Evolutionary conservation across 2,329 filamentous ascomycete genomes (phyloP).

Genomic region (Pseudopyricularia javanii): DNA sequence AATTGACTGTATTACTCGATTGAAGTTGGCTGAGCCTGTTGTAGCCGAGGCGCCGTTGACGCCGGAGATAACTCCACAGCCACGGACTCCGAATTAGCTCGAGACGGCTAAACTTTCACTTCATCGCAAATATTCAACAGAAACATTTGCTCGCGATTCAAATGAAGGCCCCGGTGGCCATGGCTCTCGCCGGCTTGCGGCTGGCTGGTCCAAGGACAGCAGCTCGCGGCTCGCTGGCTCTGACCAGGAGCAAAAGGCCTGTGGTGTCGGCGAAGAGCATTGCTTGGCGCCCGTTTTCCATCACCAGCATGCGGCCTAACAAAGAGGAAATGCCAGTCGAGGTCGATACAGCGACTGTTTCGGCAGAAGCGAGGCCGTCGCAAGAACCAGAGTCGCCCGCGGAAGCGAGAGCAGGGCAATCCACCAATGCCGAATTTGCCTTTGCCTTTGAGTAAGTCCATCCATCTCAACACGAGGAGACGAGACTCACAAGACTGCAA

Average conservation of each 20-base stretch:
- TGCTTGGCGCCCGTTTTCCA: neutral
- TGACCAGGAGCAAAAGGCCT: neutral
- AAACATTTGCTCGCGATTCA: too few species aligned
- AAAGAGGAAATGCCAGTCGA: neutral
- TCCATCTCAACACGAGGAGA: neutral
- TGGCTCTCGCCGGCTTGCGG: neutral
- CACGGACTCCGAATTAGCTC: too few species aligned
- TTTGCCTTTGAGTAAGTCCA: conserved; percentile 26
- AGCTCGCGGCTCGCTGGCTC: neutral
- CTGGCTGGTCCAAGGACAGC: neutral
- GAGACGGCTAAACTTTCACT: too few species aligned
- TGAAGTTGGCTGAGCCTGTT: too few species aligned
- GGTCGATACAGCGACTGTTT: neutral
- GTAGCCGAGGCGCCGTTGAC: too few species aligned
- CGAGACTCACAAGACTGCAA: neutral
- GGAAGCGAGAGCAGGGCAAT: too few species aligned
- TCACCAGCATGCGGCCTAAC: neutral
- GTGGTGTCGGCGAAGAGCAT: neutral
- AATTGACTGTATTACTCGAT: too few species aligned
- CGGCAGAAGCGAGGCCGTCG: neutral
- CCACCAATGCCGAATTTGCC: conserved; percentile 14
- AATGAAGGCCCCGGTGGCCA: neutral
- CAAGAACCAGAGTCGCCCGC: too few species aligned
- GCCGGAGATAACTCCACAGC: too few species aligned
- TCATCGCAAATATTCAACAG: too few species aligned